A percentile compares a stretch with the other conserved stretches of the same genome.
Evolutionary conservation across 371 early-diverging fungal genomes (phyloP).

Genomic region (Mortierella sp.): DNA sequence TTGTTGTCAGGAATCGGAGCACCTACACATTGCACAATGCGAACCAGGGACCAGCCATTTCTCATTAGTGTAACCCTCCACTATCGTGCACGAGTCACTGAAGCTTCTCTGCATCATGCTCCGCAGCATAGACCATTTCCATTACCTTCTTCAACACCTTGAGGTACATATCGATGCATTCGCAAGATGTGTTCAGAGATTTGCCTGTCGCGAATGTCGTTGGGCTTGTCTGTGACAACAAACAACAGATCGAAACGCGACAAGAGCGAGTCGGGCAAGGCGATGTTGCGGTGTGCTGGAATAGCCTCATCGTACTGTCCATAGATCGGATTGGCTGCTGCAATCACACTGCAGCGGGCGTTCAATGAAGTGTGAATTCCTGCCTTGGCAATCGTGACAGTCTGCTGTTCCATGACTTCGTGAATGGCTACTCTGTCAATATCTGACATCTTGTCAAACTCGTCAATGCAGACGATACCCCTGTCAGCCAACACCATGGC

Average conservation of each 20-base stretch:
- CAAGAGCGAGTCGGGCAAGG: conserved; percentile 97
- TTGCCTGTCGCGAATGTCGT: conserved; percentile 85
- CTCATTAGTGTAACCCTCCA: too few relatives aligned
- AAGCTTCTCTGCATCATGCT: neutral
- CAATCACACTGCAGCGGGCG: conserved; percentile 98
- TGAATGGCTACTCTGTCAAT: conserved; percentile 99
- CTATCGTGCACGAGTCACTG: too few relatives aligned
- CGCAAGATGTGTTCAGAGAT: conserved; percentile 93
- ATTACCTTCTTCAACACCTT: conserved; percentile 87
- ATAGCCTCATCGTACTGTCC: conserved; percentile 88
- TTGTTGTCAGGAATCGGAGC: conserved; percentile 74
- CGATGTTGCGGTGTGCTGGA: conserved; percentile 95
- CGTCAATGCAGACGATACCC: conserved; percentile 99
- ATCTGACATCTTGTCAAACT: conserved; percentile 99
- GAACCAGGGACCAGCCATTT: too few relatives aligned
- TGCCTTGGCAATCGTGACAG: conserved; percentile 97
- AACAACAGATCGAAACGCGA: conserved; percentile 99
- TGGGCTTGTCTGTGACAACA: conserved; percentile 93
- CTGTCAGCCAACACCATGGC: conserved; percentile 99
- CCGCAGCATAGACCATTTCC: neutral
- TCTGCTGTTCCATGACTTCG: conserved; percentile 99
- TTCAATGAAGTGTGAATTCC: conserved; percentile 99
- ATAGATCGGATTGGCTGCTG: conserved; percentile 99
- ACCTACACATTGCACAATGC: conserved; percentile 52
- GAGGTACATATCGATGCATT: conserved; percentile 92